Conservation (phyloP, 805 yeast species). For the Ogataea angusta region DNA sequence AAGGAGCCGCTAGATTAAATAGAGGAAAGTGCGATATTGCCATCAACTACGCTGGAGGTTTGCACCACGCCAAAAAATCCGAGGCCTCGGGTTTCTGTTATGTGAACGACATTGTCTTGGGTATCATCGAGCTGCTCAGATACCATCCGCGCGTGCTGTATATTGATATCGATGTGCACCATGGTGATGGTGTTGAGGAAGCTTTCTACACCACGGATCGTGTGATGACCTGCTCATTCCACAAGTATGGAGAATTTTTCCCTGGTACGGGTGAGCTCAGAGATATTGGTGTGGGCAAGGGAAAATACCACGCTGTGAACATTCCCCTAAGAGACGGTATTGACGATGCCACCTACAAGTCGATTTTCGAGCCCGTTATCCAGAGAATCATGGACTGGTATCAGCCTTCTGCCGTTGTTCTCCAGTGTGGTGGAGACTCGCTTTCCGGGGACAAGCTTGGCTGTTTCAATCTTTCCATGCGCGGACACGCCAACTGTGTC, state of each 20-base stretch:
- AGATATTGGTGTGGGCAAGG: conserved; percentile 81
- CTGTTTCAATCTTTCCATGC: conserved; percentile 89
- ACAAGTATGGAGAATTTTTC: conserved; percentile 88
- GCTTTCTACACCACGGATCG: conserved; percentile 90
- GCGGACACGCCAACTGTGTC: conserved; percentile 95
- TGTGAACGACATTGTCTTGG: conserved; percentile 84
- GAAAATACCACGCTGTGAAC: conserved; percentile 78
- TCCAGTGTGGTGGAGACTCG: conserved; percentile 98
- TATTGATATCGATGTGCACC: conserved; percentile 89
- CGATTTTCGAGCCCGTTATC: conserved; percentile 87
- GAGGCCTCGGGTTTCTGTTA: conserved; percentile 92
- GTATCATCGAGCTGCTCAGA: conserved; percentile 73
- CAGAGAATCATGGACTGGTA: conserved; percentile 75
- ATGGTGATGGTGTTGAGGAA: conserved; percentile 95
- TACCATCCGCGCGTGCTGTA: conserved; percentile 84
- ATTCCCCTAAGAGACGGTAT: conserved; percentile 92
- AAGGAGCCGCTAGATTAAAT: conserved; percentile 81
- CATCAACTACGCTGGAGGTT: conserved; percentile 89
- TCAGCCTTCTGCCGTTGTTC: conserved; percentile 94
- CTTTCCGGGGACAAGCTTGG: conserved; percentile 94
- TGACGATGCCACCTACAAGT: conserved; percentile 82
- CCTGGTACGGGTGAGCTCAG: conserved; percentile 90
- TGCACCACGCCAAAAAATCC: conserved; percentile 88
- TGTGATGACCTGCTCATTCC: conserved; percentile 88
- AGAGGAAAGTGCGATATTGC: conserved; percentile 87